Percentiles rank a stretch among this genome's conserved stretches.
Conservation (phyloP, 2,329 filamentous ascomycete species). For the Aphanocladium album region DNA sequence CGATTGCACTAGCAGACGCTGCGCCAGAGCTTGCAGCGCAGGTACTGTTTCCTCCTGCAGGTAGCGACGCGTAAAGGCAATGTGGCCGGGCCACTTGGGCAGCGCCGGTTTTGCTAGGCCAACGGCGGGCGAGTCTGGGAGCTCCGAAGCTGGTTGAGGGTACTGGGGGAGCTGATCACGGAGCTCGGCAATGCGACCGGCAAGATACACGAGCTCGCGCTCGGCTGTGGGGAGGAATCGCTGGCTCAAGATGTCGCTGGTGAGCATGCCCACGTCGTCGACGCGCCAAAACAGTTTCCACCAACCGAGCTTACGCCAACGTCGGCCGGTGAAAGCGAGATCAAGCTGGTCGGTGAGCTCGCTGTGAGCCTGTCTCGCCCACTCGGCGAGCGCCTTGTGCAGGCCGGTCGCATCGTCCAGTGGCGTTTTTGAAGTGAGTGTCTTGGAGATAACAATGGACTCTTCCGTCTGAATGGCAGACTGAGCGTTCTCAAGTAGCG, state of each 20-base stretch:
- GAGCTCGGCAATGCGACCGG: slow-evolving; percentile 63
- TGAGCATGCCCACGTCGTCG: slow-evolving; percentile 83
- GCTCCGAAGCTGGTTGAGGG: slow-evolving; percentile 29
- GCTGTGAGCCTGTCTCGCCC: slow-evolving; percentile 75
- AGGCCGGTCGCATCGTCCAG: slow-evolving; percentile 44
- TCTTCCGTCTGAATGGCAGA: slow-evolving; percentile 48
- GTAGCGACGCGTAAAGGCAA: slow-evolving; percentile 63
- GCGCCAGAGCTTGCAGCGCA: slow-evolving; percentile 65
- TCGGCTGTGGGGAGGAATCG: slow-evolving; percentile 76
- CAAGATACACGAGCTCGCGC: slow-evolving; percentile 74
- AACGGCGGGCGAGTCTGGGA: neutral
- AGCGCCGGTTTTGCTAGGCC: slow-evolving; percentile 14
- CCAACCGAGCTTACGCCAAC: slow-evolving; percentile 81
- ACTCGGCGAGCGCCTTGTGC: slow-evolving; percentile 56
- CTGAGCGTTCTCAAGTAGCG: slow-evolving; percentile 54
- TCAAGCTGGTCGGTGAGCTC: slow-evolving; percentile 80
- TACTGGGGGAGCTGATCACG: slow-evolving; percentile 27
- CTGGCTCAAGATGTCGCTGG: slow-evolving; percentile 69
- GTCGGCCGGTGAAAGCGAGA: slow-evolving; percentile 65
- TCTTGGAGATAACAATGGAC: slow-evolving; percentile 30
- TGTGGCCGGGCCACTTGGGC: slow-evolving; percentile 68
- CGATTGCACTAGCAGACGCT: slow-evolving; percentile 70
- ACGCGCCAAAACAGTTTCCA: slow-evolving; percentile 95
- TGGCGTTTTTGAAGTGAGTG: slow-evolving; percentile 26
- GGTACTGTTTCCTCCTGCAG: slow-evolving; percentile 64